phyloP scores from a whole-genome alignment of 2,329 filamentous ascomycete genomes.

The Didymella keratinophila region DNA sequence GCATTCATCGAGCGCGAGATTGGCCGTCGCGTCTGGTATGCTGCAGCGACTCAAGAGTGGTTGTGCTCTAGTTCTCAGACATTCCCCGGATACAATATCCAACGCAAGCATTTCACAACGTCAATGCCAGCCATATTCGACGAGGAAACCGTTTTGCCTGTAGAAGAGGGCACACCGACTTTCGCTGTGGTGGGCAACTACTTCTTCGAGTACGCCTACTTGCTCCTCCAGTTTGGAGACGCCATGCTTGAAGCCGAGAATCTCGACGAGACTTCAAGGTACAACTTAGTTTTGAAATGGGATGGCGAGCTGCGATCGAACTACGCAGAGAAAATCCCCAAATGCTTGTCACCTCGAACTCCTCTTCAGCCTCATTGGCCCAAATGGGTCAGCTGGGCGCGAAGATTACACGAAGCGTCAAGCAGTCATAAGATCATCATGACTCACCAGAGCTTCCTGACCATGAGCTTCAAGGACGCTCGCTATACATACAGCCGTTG shows the following conservation, averaged over 20 bases:
- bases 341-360: slow-evolving; percentile 44
- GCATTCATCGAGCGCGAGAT: slow-evolving; percentile 47
- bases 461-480: slow-evolving; percentile 52
- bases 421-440: slow-evolving; percentile 57
- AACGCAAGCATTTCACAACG: slow-evolving; percentile 48
- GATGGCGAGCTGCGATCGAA: slow-evolving; percentile 51
- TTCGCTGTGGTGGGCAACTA: slow-evolving; percentile 37
- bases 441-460: slow-evolving; percentile 55
- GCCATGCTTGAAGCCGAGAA: slow-evolving; percentile 47
- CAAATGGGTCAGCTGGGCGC: slow-evolving; percentile 52
- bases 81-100: slow-evolving; percentile 45
- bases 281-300: slow-evolving; percentile 52
- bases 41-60: slow-evolving; percentile 54
- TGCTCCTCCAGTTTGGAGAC: slow-evolving; percentile 52
- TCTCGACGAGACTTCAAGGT: slow-evolving; percentile 44
- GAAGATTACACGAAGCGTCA: slow-evolving; percentile 50
- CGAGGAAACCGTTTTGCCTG: slow-evolving; percentile 44
- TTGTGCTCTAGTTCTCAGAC: slow-evolving; percentile 53
- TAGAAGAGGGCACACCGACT: slow-evolving; percentile 40
- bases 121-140: slow-evolving; percentile 48
- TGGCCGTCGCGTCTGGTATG: slow-evolving; percentile 52
- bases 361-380: slow-evolving; percentile 52
- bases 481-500: slow-evolving; percentile 55
- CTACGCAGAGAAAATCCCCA: slow-evolving; percentile 46
- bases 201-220: slow-evolving; percentile 50